Evolutionary conservation across 495 filamentous ascomycete genomes (phyloP).

Genomic region (Hypoxylon fragiforme): DNA sequence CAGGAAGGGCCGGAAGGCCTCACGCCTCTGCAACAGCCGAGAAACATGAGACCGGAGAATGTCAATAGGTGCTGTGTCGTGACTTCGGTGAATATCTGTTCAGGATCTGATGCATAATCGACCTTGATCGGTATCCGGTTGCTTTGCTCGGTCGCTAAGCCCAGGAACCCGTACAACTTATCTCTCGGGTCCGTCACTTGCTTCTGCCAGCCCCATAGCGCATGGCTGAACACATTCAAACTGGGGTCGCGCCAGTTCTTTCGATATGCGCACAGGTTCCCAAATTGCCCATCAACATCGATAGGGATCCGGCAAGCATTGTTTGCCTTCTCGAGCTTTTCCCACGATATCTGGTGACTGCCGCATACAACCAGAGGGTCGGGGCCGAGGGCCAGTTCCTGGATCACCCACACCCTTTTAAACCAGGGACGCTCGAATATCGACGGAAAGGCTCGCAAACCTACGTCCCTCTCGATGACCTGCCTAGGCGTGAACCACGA

Average conservation of each 20-base stretch:
- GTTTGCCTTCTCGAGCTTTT: conserved; percentile 5
- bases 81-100: not conserved
- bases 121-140: not conserved
- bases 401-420: conserved; percentile 4
- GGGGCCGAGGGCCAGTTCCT: conserved; percentile 3
- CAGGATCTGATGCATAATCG: not conserved
- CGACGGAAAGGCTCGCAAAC: not conserved
- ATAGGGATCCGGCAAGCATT: not conserved
- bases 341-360: conserved; percentile 1
- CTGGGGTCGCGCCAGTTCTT: not conserved
- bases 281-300: not conserved
- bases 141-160: not conserved
- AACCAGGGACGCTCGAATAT: conserved; percentile 7
- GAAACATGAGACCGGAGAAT: not conserved
- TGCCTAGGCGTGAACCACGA: not conserved
- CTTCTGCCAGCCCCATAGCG: conserved; percentile 2
- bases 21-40: not conserved
- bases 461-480: not conserved
- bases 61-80: not conserved
- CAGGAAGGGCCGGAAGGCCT: not conserved
- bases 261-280: not conserved
- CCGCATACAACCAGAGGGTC: conserved; percentile 3
- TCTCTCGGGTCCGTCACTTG: not conserved
- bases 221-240: not conserved
- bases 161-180: conserved; percentile 3